A percentile compares a stretch with the other conserved stretches of the same genome.
Conservation (phyloP, 2,329 filamentous ascomycete species). For the Pyricularia sp. region DNA sequence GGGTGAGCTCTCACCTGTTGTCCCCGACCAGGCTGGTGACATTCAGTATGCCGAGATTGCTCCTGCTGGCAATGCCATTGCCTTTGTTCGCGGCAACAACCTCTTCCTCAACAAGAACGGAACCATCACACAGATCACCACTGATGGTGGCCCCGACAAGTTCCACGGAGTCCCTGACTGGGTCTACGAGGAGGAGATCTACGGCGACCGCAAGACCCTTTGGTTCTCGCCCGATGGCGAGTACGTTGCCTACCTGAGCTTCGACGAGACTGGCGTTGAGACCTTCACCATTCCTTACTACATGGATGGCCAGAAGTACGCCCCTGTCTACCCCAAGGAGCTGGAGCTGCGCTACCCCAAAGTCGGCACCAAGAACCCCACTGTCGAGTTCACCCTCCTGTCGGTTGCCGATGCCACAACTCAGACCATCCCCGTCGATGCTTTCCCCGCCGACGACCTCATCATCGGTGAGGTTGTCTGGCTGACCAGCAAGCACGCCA, state of each 20-base stretch:
- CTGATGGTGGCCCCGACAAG: constrained; percentile 75
- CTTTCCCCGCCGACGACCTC: constrained; percentile 82
- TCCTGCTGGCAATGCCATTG: constrained; percentile 73
- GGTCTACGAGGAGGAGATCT: constrained; percentile 87
- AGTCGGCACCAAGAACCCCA: constrained; percentile 84
- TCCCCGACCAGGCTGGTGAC: constrained; percentile 55
- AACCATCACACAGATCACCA: constrained; percentile 64
- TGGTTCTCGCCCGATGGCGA: constrained; percentile 94
- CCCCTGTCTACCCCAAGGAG: constrained; percentile 86
- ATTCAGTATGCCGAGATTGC: constrained; percentile 88
- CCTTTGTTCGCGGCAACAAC: constrained; percentile 89
- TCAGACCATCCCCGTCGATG: constrained; percentile 82
- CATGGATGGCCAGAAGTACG: constrained; percentile 63
- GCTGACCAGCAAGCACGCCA: constrained; percentile 52
- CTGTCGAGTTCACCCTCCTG: constrained; percentile 69
- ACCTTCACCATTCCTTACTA: constrained; percentile 93
- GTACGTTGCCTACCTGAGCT: constrained; percentile 83
- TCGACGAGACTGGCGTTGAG: constrained; percentile 85
- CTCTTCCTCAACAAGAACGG: constrained; percentile 63
- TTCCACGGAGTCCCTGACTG: constrained; percentile 97
- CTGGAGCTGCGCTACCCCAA: constrained; percentile 96
- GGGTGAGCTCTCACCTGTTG: constrained; percentile 67
- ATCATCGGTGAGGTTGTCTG: constrained; percentile 77
- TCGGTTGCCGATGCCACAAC: constrained; percentile 73
- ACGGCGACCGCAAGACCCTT: constrained; percentile 69